Evolutionary conservation across 176 grass and related monocot species (phyloP), one percentile per base, ranked within the genome.

Genomic region (Oryza punctata): DNA sequence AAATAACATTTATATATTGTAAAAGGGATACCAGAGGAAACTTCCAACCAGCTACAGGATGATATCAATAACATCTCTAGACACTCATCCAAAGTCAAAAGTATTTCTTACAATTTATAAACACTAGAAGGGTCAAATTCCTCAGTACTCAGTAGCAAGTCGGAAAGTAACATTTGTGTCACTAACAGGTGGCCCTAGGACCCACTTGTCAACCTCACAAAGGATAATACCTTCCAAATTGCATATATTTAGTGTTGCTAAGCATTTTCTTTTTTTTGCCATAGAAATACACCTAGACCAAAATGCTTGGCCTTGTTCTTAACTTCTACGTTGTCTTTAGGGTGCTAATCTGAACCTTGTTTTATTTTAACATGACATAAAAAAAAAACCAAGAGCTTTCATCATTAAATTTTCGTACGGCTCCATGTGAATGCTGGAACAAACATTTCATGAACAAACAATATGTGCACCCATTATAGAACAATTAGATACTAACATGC

Each of bases 1-100:
- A 77, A 50, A 50, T 23, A 46, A 37, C n/a, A 87, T 71, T 54
- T 46, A 61, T 69, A 84, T 69, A 30, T 78, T 57, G 40, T 47
- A 54, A 78, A 63, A 6, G 26, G 25, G 57, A 33, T 78, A 19
- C 65, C 11, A 65, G 49, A 33, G 29, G 43, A 25, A 1, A 68
- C 61, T 68, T 78, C 16, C 24, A 35, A 64, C 43, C 37, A 63
- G 6, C 16, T 37, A 69, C 19, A 29, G 14, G 23, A 46, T 45
- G 63, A 60, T 46, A 49, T 47, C 28, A 35, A 83, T 38, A 75
- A 69, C 50, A 80, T 45, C 16, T 61, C 38, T 47, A 57, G 65
- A 1, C 28, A 60, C 64, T 18, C 80, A 18, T 57, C 30, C 7
- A 61, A 61, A 70, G 65, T 68, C 3, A 72, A 57, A 40, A 15